A percentile compares a stretch with the other conserved stretches of the same genome.
These are phyloP conservation scores for Gossypium raimondii DNA, from an alignment of 345 rosid species.

Conservation along the genomic window DNA sequence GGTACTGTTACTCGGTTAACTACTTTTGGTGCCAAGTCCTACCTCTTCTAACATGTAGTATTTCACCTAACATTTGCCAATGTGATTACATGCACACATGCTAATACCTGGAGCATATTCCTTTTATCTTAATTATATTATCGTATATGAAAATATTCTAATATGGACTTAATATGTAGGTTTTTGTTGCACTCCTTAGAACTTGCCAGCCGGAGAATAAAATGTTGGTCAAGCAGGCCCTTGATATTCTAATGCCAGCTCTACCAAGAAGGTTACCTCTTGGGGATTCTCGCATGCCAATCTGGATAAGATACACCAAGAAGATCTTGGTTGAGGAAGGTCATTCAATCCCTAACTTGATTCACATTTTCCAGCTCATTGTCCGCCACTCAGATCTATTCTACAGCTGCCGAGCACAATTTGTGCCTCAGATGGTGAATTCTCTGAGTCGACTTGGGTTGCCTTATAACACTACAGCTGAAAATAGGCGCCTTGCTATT, in stretches of 20 bases:
- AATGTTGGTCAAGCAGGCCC: slow-evolving; percentile 95
- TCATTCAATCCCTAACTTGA: slow-evolving; percentile 89
- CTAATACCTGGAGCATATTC: background rate
- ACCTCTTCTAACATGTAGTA: background rate
- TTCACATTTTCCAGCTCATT: slow-evolving; percentile 97
- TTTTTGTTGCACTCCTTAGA: slow-evolving; percentile 97
- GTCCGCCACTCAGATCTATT: slow-evolving; percentile 97
- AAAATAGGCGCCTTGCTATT: slow-evolving; percentile 95
- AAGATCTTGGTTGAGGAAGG: slow-evolving; percentile 98
- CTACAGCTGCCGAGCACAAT: slow-evolving; percentile 96
- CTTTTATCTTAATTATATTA: background rate
- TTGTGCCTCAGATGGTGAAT: slow-evolving; percentile 99
- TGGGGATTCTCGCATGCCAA: slow-evolving; percentile 98
- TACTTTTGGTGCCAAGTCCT: background rate
- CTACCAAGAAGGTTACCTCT: slow-evolving; percentile 91
- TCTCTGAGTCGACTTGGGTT: slow-evolving; percentile 96
- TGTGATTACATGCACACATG: background rate
- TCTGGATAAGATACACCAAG: slow-evolving; percentile 98
- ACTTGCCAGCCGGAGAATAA: slow-evolving; percentile 98
- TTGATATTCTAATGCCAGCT: slow-evolving; percentile 98
- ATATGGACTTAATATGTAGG: slow-evolving; percentile 50
- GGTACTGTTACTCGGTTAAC: background rate
- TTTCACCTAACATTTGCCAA: background rate
- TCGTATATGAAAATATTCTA: background rate
- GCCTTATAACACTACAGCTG: slow-evolving; percentile 88